Conservation (phyloP, 352 stramenopile genomes). For the Albugo candida region DNA sequence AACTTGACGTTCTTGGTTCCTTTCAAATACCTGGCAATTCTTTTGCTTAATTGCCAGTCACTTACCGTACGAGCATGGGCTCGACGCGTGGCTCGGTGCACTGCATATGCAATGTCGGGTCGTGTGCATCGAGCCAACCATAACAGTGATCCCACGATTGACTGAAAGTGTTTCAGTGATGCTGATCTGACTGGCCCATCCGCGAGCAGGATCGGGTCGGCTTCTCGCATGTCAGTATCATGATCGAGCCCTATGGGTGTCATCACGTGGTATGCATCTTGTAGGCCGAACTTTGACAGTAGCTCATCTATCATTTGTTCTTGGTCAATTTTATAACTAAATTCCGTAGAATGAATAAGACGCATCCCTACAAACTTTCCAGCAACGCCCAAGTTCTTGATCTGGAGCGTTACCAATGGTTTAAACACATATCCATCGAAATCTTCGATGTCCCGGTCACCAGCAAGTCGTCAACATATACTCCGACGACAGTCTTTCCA, state of each 20-base stretch:
- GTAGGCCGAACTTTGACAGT: slow-evolving; percentile 8
- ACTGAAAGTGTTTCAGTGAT: slow-evolving; percentile 12
- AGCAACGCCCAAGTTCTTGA: slow-evolving; percentile 14
- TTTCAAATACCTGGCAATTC: slow-evolving; percentile 11
- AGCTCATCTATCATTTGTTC: slow-evolving; percentile 8
- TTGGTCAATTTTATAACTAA: slow-evolving; percentile 10
- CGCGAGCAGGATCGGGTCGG: slow-evolving; percentile 1
- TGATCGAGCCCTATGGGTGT: slow-evolving; percentile 3
- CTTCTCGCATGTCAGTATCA: neutral
- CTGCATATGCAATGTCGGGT: too few species aligned
- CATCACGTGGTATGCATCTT: slow-evolving; percentile 4
- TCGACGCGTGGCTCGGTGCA: slow-evolving; percentile 8
- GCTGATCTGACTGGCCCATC: neutral
- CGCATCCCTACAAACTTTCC: slow-evolving; percentile 15
- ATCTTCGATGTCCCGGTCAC: slow-evolving; percentile 2
- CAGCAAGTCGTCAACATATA: slow-evolving; percentile 19
- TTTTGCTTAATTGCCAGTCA: slow-evolving; percentile 9
- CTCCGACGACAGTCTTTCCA: slow-evolving; percentile 2
- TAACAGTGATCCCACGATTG: too few species aligned
- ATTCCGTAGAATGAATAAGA: slow-evolving; percentile 1
- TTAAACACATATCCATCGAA: slow-evolving; percentile 5
- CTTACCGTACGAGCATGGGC: slow-evolving; percentile 2
- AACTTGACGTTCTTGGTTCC: slow-evolving; percentile 7
- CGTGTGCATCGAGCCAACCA: too few species aligned
- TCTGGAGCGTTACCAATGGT: slow-evolving; percentile 1